A percentile compares a stretch with the other conserved stretches of the same genome.
phyloP scores from a whole-genome alignment of 306 rosid genomes.

The Morella rubra region DNA sequence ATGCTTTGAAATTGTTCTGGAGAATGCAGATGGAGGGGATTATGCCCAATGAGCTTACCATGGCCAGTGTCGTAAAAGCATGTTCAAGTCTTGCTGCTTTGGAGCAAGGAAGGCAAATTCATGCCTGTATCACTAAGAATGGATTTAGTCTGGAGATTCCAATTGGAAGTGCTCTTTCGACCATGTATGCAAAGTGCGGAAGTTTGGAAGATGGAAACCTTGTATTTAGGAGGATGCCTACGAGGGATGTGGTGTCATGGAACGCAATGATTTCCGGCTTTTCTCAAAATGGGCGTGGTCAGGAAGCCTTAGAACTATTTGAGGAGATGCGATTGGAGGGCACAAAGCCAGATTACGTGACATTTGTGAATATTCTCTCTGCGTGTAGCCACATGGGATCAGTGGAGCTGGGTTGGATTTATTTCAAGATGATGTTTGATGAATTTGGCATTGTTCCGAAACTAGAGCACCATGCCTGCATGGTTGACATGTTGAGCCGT shows the following conservation, averaged over 20 bases:
- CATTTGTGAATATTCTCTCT: conserved; percentile 73
- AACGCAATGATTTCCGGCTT: conserved; percentile 95
- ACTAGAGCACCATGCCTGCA: conserved; percentile 83
- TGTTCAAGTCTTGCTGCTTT: conserved; percentile 77
- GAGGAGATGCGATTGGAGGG: conserved; percentile 69
- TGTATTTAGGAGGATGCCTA: conserved; percentile 66
- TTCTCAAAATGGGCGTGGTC: conserved; percentile 74
- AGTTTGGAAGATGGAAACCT: conserved; percentile 58
- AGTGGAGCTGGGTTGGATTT: conserved; percentile 63
- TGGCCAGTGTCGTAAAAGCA: conserved; percentile 75
- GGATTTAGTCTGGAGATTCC: conserved; percentile 72
- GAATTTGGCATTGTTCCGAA: conserved; percentile 54
- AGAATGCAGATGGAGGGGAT: conserved; percentile 70
- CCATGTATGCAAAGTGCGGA: conserved; percentile 90
- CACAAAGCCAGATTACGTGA: conserved; percentile 58
- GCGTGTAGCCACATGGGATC: conserved; percentile 89
- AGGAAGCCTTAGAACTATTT: conserved; percentile 65
- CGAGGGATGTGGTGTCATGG: conserved; percentile 70
- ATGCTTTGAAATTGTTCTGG: conserved; percentile 59
- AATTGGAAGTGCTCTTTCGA: conserved; percentile 82
- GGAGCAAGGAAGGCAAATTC: conserved; percentile 89
- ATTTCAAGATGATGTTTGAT: conserved; percentile 68
- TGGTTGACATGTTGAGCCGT: conserved; percentile 87
- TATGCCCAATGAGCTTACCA: conserved; percentile 69
- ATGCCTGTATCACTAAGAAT: conserved; percentile 57